Base-by-base conservation (phyloP, 2,329 filamentous ascomycete species). In the Penicillium brevicompactum region DNA sequence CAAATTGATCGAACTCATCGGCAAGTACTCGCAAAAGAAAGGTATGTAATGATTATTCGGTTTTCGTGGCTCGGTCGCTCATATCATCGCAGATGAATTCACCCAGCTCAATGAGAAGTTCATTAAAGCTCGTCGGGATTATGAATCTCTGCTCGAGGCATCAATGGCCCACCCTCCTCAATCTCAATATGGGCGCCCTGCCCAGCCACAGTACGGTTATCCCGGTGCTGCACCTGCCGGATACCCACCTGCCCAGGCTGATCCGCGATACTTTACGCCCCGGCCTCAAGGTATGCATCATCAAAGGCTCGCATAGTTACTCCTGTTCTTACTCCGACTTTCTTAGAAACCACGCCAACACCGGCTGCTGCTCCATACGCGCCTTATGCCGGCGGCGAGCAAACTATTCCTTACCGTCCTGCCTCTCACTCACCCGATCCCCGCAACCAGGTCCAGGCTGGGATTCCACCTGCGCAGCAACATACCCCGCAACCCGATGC, bases 1-100 rank as follows among this genome's bases (percentile, higher is more conserved):
- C 11, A 99, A 99, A 78, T 79, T 99, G 59, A 97, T 99, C 71
- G 95, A 97, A 78, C 79, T 99, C 47, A 99, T 99, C 71, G 94
- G 95, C 59, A 97, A 97, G 74, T 99, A 99, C 72, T 97, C 94
- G 9, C 94, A 99, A 73, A 97, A 96, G 84, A 99, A 99, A 78
- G 92, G 92, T 93, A 78, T 64, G 71, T 55, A 27, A 16, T 31
- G n/a, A 5, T 11, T 16, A 9, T 41, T 5, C 21, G 5, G 13
- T 16, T 46, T 4, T 10, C 4, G 18, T 11, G 24, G n/a, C 18
- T 45, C 18, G 1, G 9, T 46, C 13, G 40, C 64, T 70, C 13
- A 69, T 53, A 32, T 14, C 2, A 42, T 16, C 44, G 9, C 62
- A 96, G 94, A 99, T 75, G 94, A 99, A 74, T 97, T 99, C 70